Evolutionary conservation across 2,329 filamentous ascomycete species (phyloP).

Genomic region (Huntiella savannae): DNA sequence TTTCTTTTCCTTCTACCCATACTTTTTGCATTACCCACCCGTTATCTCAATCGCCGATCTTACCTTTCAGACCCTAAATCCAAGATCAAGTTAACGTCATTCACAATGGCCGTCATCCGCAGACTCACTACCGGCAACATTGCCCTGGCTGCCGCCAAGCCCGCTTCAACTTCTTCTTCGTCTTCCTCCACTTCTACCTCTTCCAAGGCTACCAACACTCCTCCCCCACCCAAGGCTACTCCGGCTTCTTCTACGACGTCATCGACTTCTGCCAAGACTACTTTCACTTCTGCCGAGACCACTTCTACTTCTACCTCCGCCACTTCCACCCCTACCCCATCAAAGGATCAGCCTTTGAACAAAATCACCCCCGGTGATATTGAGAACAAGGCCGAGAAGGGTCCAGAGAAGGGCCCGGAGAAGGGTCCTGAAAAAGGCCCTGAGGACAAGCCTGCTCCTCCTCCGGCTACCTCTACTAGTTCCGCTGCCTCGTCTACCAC

Average conservation of each 20-base stretch:
- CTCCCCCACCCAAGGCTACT: not conserved
- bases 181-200: not conserved
- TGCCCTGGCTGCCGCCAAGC: not conserved
- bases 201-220: not conserved
- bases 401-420: not conserved
- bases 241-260: not conserved
- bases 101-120: constrained; percentile 4
- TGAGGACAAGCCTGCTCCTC: not conserved
- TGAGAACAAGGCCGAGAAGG: constrained; percentile 4
- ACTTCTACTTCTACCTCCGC: not conserved
- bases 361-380: not conserved
- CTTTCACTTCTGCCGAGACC: not conserved
- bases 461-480: not conserved
- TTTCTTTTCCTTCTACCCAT: not conserved
- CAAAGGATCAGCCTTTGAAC: not conserved
- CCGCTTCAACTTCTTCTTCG: not conserved
- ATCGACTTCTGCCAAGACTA: not conserved
- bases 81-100: not conserved
- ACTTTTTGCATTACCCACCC: not conserved
- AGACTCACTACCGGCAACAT: not conserved
- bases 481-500: not conserved
- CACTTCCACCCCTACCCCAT: not conserved
- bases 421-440: not conserved
- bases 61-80: not conserved
- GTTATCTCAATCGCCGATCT: not conserved